Evolutionary conservation across 108 stramenopile genomes (phyloP), one percentile per base, ranked within the genome.

Genomic region (Cyclotella distinguenda): DNA sequence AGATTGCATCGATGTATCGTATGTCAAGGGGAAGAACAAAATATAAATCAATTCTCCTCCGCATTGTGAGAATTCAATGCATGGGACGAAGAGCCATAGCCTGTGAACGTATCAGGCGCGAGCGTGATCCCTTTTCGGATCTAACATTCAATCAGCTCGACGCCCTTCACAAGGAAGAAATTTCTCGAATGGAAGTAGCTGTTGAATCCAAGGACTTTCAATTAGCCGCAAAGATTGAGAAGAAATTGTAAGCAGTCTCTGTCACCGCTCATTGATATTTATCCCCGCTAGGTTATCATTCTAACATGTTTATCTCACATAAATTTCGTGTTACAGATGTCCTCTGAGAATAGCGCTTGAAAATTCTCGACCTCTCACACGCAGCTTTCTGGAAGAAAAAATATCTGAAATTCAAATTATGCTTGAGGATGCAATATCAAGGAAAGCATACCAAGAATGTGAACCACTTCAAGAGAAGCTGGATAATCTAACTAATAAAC

Each of bases 81-180:
- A 42, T 79, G 4, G 72, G 71, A 31, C 79, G 93, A 36, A 66
- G 69, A 16, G 67, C 54, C 26, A 28, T 62, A 8, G 90, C 90
- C 1, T 64, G 58, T 18, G 53, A 70, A 31, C 38, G 38, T 38
- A 80, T 80, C 6, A 59, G 54, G 23, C 77, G 77, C 26, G 48
- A 89, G 19, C 76, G 82, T n/a, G 88, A 94, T 63, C 93, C 93
- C 3, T 91, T 64, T 68, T 79, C 60, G 28, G 90, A 84, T 60
- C 74, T 85, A 74, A 66, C 78, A 8, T 88, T 83, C 68, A 72
- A 81, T 21, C 87, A 91, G 65, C 55, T 91, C 22, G 81, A 89
- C 48, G 35, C 44, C 12, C 72, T 91, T 16, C 63, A 86, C 19
- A 78, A 68, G 26, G 38, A 68, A 35, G 81, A 86, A 57, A 51